phyloP scores from a whole-genome alignment of 2,329 filamentous ascomycete genomes.

The Arthrobotrys entomopaga region DNA sequence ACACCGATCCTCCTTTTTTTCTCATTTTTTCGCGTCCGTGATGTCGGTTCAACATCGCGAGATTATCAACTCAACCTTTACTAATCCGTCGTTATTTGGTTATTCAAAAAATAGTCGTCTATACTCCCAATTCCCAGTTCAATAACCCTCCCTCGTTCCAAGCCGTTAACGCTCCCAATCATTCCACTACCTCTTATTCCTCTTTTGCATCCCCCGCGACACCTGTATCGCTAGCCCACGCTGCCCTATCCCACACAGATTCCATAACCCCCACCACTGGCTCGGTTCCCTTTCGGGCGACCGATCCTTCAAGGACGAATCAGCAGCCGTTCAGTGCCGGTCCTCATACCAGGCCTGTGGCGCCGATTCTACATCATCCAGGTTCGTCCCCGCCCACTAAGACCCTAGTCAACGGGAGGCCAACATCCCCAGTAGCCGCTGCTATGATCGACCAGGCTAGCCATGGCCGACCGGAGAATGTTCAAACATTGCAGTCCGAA shows the following conservation, averaged over 20 bases:
- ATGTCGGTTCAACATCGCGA: neutral
- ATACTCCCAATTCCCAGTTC: slow-evolving; percentile 43
- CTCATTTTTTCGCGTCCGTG: neutral
- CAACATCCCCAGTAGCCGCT: slow-evolving; percentile 49
- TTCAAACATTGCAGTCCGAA: slow-evolving; percentile 39
- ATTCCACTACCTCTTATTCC: slow-evolving; percentile 25
- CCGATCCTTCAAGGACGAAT: slow-evolving; percentile 52
- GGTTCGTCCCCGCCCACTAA: slow-evolving; percentile 52
- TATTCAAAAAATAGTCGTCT: slow-evolving; percentile 37
- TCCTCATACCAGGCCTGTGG: slow-evolving; percentile 41
- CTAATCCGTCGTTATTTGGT: neutral
- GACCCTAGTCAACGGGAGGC: slow-evolving; percentile 48
- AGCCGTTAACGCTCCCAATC: slow-evolving; percentile 46
- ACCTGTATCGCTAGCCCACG: slow-evolving; percentile 44
- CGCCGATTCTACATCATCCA: slow-evolving; percentile 51
- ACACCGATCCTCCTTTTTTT: too few species aligned
- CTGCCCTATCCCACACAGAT: slow-evolving; percentile 44
- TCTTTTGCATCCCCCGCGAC: slow-evolving; percentile 44
- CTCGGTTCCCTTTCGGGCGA: slow-evolving; percentile 46
- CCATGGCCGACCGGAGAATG: slow-evolving; percentile 31
- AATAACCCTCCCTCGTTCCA: slow-evolving; percentile 47
- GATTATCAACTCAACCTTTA: neutral
- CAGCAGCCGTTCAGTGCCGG: slow-evolving; percentile 44
- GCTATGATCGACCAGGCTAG: slow-evolving; percentile 39
- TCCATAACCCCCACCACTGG: slow-evolving; percentile 42